Evolutionary conservation across 2,329 filamentous ascomycete species (phyloP).

Genomic region (Lachnellula hyalina): DNA sequence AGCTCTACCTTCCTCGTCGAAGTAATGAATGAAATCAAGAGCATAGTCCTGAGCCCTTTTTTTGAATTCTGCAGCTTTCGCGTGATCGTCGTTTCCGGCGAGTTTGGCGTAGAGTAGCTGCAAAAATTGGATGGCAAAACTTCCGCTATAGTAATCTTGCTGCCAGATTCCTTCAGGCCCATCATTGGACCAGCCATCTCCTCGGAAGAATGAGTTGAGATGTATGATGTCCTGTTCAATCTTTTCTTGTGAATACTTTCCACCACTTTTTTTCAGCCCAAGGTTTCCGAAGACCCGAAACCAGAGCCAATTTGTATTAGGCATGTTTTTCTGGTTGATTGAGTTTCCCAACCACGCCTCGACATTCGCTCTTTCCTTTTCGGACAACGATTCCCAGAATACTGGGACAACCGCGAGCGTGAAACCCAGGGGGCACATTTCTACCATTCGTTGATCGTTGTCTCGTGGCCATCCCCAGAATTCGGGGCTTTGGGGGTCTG

Average conservation of each 20-base stretch:
- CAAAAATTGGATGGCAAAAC: constrained; percentile 75
- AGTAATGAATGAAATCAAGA: constrained; percentile 70
- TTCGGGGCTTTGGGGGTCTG: constrained; percentile 62
- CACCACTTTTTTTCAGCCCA: constrained; percentile 69
- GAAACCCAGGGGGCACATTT: constrained; percentile 75
- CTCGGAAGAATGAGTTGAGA: constrained; percentile 76
- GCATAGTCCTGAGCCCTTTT: constrained; percentile 62
- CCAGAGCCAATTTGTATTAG: constrained; percentile 67
- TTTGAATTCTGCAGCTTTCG: constrained; percentile 63
- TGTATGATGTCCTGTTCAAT: constrained; percentile 73
- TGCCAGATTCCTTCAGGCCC: constrained; percentile 74
- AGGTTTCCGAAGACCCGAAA: constrained; percentile 81
- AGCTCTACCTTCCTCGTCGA: constrained; percentile 63
- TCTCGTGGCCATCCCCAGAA: constrained; percentile 75
- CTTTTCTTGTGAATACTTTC: constrained; percentile 61
- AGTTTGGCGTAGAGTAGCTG: constrained; percentile 73
- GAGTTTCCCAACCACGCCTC: constrained; percentile 67
- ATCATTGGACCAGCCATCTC: constrained; percentile 77
- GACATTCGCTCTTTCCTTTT: constrained; percentile 59
- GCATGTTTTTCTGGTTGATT: constrained; percentile 77
- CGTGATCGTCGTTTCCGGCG: constrained; percentile 60
- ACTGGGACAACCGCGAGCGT: constrained; percentile 59
- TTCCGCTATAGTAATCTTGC: constrained; percentile 82
- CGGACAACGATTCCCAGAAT: constrained; percentile 51
- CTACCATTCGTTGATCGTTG: constrained; percentile 78